Conservation (phyloP, 176 grass and related monocot genomes). For the Eragrostis curvula region DNA sequence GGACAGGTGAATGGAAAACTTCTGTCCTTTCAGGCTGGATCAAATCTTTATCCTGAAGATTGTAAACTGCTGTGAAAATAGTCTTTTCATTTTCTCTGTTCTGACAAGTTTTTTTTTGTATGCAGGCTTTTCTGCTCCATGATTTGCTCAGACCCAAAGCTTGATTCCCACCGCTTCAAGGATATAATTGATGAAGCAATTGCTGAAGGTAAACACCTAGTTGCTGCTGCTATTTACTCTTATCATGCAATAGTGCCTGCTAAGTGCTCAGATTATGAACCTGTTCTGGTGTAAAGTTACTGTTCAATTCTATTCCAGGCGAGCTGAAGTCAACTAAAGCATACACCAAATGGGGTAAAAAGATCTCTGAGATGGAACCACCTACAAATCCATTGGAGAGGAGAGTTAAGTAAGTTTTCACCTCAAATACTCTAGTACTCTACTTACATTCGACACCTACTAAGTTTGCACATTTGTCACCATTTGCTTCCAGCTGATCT, state of each 20-base stretch:
- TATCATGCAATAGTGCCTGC: neutral
- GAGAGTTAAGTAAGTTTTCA: constrained; percentile 69
- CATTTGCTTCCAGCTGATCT: neutral
- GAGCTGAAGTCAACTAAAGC: constrained; percentile 76
- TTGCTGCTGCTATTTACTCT: neutral
- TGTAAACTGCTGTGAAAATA: neutral
- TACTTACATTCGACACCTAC: neutral
- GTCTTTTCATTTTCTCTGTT: constrained; percentile 13
- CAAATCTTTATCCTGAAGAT: neutral
- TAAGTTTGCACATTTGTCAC: neutral
- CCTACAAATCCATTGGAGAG: constrained; percentile 83
- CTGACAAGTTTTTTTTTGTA: constrained; percentile 23
- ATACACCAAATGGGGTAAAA: constrained; percentile 87
- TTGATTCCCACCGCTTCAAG: constrained; percentile 94
- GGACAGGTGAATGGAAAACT: constrained; percentile 63
- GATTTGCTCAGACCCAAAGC: constrained; percentile 92
- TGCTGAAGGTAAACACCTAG: constrained; percentile 66
- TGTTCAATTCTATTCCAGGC: constrained; percentile 47
- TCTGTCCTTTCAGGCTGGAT: constrained; percentile 5
- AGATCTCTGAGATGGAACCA: constrained; percentile 78
- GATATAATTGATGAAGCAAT: constrained; percentile 97
- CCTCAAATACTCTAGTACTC: neutral
- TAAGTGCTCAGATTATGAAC: neutral
- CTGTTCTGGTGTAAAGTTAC: neutral
- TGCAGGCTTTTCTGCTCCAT: constrained; percentile 88